Conservation (phyloP, 2,329 filamentous ascomycete genomes). For the Talaromyces sp. region DNA sequence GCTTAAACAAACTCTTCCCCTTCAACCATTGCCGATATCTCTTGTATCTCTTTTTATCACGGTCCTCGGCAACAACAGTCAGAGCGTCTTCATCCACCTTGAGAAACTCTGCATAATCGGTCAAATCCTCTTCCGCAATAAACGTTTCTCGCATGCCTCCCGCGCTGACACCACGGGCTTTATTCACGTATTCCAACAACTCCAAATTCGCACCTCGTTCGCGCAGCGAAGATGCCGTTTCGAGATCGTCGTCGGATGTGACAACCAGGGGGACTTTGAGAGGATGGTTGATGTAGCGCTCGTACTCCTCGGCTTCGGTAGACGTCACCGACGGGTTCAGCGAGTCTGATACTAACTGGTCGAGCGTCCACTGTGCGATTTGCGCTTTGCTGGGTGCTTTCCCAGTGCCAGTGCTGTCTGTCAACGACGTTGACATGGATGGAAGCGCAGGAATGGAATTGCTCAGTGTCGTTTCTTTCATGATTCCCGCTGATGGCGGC, state of each 20-base stretch:
- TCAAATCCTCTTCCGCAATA: slow-evolving; percentile 59
- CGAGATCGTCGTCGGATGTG: slow-evolving; percentile 37
- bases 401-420: slow-evolving; percentile 30
- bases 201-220: slow-evolving; percentile 51
- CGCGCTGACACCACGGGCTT: slow-evolving; percentile 57
- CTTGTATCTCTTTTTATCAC: slow-evolving; percentile 90
- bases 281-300: slow-evolving; percentile 82
- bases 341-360: slow-evolving; percentile 77
- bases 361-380: slow-evolving; percentile 77
- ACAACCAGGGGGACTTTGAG: slow-evolving; percentile 72
- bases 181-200: slow-evolving; percentile 75
- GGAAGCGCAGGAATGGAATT: slow-evolving; percentile 15
- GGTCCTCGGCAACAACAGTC: slow-evolving; percentile 81
- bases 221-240: slow-evolving; percentile 28
- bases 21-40: slow-evolving; percentile 91
- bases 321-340: slow-evolving; percentile 75
- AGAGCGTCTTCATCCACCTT: slow-evolving; percentile 75
- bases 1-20: slow-evolving; percentile 94
- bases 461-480: slow-evolving; percentile 45
- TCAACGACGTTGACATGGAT: slow-evolving; percentile 33
- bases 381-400: slow-evolving; percentile 73
- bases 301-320: slow-evolving; percentile 79
- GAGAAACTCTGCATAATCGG: slow-evolving; percentile 72
- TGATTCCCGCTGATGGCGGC: slow-evolving; percentile 45
- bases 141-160: slow-evolving; percentile 23